Percentiles rank a stretch among this genome's conserved stretches.
Conservation (phyloP, 139 green algal species). For the Gonium pectorale region DNA sequence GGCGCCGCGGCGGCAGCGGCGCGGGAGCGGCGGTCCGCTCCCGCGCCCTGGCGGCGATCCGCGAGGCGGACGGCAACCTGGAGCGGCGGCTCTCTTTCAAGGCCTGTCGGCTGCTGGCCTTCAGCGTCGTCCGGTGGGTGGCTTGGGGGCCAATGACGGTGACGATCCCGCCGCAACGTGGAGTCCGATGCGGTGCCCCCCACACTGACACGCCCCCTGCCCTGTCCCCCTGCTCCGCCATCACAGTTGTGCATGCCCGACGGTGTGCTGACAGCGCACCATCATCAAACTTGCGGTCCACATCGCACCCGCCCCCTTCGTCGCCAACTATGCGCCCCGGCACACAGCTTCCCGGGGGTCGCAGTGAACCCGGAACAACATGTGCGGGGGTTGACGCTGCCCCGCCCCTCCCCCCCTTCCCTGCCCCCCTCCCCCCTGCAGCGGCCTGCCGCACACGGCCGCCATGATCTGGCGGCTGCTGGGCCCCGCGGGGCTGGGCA, state of each 20-base stretch:
- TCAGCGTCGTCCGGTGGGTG: slow-evolving; percentile 21
- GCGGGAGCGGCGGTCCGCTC: neutral
- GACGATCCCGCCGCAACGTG: too few relatives aligned
- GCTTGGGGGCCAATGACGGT: too few relatives aligned
- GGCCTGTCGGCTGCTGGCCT: slow-evolving; percentile 21
- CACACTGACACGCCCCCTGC: too few relatives aligned
- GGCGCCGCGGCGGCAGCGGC: neutral
- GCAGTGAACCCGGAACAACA: too few relatives aligned
- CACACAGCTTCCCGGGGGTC: too few relatives aligned
- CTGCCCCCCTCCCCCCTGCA: neutral
- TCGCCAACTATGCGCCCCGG: too few relatives aligned
- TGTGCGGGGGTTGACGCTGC: neutral
- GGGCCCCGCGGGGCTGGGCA: neutral
- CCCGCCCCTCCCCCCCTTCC: neutral
- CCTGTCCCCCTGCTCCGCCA: too few relatives aligned
- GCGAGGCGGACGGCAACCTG: neutral
- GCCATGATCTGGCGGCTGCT: slow-evolving; percentile 7
- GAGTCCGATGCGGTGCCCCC: too few relatives aligned
- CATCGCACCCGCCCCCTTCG: too few relatives aligned
- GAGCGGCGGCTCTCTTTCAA: slow-evolving; percentile 33
- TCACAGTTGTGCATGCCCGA: too few relatives aligned
- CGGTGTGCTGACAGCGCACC: too few relatives aligned
- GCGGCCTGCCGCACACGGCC: neutral
- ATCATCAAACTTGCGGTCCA: too few relatives aligned
- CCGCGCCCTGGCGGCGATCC: neutral